phyloP scores from a whole-genome alignment of 352 stramenopile genomes.

The Phytophthora litchii region DNA sequence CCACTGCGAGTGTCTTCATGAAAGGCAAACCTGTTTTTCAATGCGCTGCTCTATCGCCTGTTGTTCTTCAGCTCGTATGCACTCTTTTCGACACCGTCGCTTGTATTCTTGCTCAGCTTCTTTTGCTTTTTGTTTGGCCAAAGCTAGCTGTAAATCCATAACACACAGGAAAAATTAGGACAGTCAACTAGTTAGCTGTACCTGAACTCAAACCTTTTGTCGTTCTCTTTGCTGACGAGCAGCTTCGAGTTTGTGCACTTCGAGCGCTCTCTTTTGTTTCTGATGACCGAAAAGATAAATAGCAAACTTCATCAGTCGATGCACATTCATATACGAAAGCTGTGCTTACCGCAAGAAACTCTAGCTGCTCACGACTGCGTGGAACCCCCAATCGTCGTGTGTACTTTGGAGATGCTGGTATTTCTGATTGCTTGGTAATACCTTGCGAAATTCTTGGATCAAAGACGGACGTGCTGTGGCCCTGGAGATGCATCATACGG shows the following conservation, averaged over 20 bases:
- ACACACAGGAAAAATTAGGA: neutral
- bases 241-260: conserved; percentile 49
- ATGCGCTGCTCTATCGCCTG: conserved; percentile 36
- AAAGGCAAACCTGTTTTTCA: conserved; percentile 44
- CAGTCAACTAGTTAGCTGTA: neutral
- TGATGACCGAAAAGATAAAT: conserved; percentile 11
- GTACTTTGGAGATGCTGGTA: neutral
- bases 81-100: conserved; percentile 44
- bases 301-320: conserved; percentile 9
- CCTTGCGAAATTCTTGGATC: neutral
- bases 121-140: conserved; percentile 53
- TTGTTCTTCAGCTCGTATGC: conserved; percentile 56
- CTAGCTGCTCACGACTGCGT: conserved; percentile 52
- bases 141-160: conserved; percentile 32
- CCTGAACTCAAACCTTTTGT: conserved; percentile 38
- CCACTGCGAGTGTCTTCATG: neutral
- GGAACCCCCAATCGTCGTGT: conserved; percentile 26
- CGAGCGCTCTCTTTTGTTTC: conserved; percentile 57
- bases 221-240: conserved; percentile 61
- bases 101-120: conserved; percentile 42
- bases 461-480: neutral
- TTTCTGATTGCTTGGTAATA: conserved; percentile 1
- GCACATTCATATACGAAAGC: neutral
- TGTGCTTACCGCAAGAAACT: conserved; percentile 50
- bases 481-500: conserved; percentile 4